A percentile compares a stretch with the other conserved stretches of the same genome.
Conservation (phyloP, 108 stramenopile species). For the Craspedostauros australis region DNA sequence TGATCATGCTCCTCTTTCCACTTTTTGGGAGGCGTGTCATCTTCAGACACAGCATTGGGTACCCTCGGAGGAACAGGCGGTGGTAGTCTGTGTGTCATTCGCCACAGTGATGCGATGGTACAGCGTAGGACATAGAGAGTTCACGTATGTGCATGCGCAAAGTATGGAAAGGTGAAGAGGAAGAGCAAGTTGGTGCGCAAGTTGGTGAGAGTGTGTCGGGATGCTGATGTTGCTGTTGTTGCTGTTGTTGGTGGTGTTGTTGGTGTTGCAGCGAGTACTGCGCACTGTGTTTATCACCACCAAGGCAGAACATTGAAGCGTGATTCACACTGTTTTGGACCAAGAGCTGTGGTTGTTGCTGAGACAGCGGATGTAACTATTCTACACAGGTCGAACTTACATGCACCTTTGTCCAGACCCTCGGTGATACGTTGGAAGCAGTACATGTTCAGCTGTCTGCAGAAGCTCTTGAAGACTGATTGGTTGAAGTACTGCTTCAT, state of each 20-base stretch:
- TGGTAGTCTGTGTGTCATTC: not conserved
- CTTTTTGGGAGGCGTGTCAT: too few species aligned
- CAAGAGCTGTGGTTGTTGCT: too few species aligned
- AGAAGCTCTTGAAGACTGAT: too few species aligned
- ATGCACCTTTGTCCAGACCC: not conserved
- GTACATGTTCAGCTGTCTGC: too few species aligned
- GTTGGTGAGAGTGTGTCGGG: too few species aligned
- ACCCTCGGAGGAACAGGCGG: not conserved
- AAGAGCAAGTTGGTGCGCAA: not conserved
- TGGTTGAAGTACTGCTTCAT: not conserved
- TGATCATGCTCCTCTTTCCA: too few species aligned
- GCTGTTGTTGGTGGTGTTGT: too few species aligned
- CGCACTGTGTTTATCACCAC: too few species aligned
- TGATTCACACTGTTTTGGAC: too few species aligned
- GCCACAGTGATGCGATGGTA: not conserved
- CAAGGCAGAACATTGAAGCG: too few species aligned
- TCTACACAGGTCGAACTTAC: not conserved
- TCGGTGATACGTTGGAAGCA: not conserved
- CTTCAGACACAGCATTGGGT: not conserved
- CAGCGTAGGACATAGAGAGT: not conserved
- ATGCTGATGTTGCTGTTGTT: too few species aligned
- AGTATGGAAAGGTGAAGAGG: not conserved
- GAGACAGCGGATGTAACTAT: not conserved
- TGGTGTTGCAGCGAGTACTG: too few species aligned
- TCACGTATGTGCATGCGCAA: not conserved